Evolutionary conservation across 1,284 basidiomycete genomes (phyloP), one percentile per base, ranked within the genome.

Genomic region (Mycena citricolor): DNA sequence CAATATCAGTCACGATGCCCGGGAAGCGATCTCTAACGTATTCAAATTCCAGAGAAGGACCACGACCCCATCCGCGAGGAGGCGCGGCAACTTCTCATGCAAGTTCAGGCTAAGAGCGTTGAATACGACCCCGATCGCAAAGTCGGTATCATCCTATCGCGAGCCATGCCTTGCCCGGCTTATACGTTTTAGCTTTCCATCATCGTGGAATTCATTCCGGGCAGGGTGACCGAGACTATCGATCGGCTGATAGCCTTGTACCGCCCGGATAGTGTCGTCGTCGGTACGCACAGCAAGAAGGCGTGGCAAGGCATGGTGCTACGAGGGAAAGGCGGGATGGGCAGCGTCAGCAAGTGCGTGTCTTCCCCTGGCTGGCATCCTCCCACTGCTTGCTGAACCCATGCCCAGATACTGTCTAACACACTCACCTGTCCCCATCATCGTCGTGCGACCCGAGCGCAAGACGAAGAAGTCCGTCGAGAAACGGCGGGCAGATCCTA

Each of bases 171-270:
- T 33, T 30, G 14, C 2, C 8, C 17, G 3, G 19, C 22, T 21
- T 38, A 6, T 8, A 8, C 4, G 25, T 41, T 10, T 1, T 54
- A 90, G 85, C 79, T 98, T 25, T 94, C 90, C 0, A 81, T 98
- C 50, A 87, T 97, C 37, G 83, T 98, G 44, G 95, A 98, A 69
- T 94, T 91, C 59, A 89, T 97, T 30, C 90, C 93, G 1, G 95
- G 95, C 24, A 86, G 84, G 51, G 83, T 97, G 5, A 89, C 90
- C 0, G 81, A 87, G 44, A 94, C 90, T 8, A 84, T 98, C 50
- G 88, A 94, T 58, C 84, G 92, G 36, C 80, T 99, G 54, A 95
- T 98, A 52, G 90, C 93, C 2, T 80, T 98, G 28, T 98, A 99
- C 61, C 83, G 94, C 32, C 95, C 95, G 2, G 94, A 99, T 64